These are phyloP conservation scores for Yarrowia sp. DNA, from an alignment of 805 yeast species.

Conservation along the genomic window DNA sequence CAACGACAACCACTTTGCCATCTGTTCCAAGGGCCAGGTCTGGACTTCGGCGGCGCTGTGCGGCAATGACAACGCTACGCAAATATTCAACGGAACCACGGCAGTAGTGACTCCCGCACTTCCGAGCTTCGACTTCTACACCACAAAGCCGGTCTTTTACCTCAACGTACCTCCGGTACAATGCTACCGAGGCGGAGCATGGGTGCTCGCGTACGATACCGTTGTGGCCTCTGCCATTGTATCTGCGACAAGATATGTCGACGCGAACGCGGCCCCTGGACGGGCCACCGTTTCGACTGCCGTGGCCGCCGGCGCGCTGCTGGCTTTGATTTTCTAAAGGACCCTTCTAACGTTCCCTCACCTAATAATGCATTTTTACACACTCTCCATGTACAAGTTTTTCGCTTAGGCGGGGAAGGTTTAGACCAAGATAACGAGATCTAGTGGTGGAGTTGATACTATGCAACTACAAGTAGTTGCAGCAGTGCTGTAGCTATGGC, in stretches of 20 bases:
- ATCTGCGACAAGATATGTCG: not conserved
- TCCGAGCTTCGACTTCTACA: constrained; percentile 2
- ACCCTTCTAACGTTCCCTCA: not conserved
- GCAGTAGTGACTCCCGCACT: not conserved
- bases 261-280: constrained; percentile 17
- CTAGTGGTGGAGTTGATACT: no score
- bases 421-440: no score
- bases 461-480: not conserved
- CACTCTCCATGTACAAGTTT: not conserved
- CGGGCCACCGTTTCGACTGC: not conserved
- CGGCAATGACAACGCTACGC: not conserved
- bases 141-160: constrained; percentile 6
- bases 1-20: constrained; percentile 29
- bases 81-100: not conserved
- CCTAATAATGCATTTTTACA: constrained; percentile 5
- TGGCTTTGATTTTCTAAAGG: constrained; percentile 5
- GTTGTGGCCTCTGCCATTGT: not conserved
- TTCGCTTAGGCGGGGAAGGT: not conserved
- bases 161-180: constrained; percentile 16
- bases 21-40: constrained; percentile 20
- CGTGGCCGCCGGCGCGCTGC: not conserved
- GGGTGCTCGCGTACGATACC: constrained; percentile 12
- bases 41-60: constrained; percentile 11
- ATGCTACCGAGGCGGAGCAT: constrained; percentile 24
- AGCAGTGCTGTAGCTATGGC: not conserved